Base-by-base conservation (phyloP, 495 filamentous ascomycete species). In the Tuber aestivum region DNA sequence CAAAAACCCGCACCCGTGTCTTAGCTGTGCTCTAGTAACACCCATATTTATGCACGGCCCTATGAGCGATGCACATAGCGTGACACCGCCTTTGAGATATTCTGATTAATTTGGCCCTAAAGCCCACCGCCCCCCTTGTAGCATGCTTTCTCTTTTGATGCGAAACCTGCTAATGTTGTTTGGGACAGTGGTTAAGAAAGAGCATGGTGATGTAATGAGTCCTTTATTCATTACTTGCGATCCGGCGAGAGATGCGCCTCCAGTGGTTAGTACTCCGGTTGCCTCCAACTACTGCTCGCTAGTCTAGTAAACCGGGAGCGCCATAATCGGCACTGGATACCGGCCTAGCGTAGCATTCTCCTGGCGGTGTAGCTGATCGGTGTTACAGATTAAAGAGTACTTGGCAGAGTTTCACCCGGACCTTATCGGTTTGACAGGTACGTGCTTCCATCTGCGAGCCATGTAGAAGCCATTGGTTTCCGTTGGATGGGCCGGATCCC, bases 221-320 rank as follows among this genome's bases (percentile, higher is more conserved):
- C 94, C 96, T 4, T 87, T 99, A 38, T 97, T 99, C 84, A 92
- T 99, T 75, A 95, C 95, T 70, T 98, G 95, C 85, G 95, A 99
- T 82, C 95, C 95, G 0, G 94, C 89, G 61, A 90, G 95, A 69
- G 95, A 99, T 84, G 92, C 90, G 3, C 95, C 95, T 41, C 88
- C 90, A 80, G 92, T 96, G 20, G 81, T 83, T 45, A 71, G 81
- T 80, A 35, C 14, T 18, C 56, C 56, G 14, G 27, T 18, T 65
- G 14, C 16, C 32, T 65, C 56, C 38, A 40, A 40, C 27, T 65
- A 65, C 27, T 4, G 20, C 27, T 20, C 32, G 50, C 50, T n/a
- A 61, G 32, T 35, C 14, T 27, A 65, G 27, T 35, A 35, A 35
- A 35, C 27, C 18, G 14, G 56, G 56, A 14, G 37, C 69, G 37